Base-by-base conservation (phyloP, 1,284 basidiomycete genomes). In the Cryptococcus hybrid region DNA sequence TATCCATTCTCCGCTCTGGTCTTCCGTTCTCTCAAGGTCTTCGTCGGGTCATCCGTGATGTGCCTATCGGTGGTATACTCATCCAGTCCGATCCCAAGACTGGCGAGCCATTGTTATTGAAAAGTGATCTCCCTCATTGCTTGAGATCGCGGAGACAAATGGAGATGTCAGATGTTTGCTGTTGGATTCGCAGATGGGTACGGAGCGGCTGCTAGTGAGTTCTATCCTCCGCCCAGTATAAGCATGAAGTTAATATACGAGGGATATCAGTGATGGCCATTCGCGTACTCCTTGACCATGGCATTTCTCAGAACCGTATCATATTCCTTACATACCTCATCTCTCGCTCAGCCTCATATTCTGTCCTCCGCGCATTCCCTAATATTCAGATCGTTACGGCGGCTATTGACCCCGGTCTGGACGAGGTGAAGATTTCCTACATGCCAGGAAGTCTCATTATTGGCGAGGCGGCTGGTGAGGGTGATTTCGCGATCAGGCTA, bases 121-220 rank as follows among this genome's bases (percentile, higher is more conserved):
- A 93, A 66, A 83, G 85, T 51, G 85, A 85, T 78, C 83, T 98
- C 12, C 95, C 95, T 0, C 72, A 81, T 1, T 86, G 81, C 66
- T 75, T 96, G 53, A 87, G 88, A 44, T 79, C 83, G 43, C 80
- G 85, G 43, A 85, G 55, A 79, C 81, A 43, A 90, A 92, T 1
- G 74, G 80, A 57, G 80, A 88, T 47, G 81, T 89, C 2, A 92
- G 86, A 80, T 92, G 95, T 0, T 87, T 97, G 72, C 77, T 99
- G n/a, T 82, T 97, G 37, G 95, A 98, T 72, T 89, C 90, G 3
- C 94, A 92, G 82, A 92, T 98, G 75, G 92, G 92, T 4, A 98
- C 94, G 0, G 95, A 88, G 94, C 95, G 0, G 87, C 94, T 3
- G 93, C 91, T 0, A 88, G 75, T 78, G 38, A 65, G 75, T 72